These are phyloP conservation scores for Arthrobotrys megalospora DNA, from an alignment of 2,329 filamentous ascomycete genomes.

Conservation along the genomic window DNA sequence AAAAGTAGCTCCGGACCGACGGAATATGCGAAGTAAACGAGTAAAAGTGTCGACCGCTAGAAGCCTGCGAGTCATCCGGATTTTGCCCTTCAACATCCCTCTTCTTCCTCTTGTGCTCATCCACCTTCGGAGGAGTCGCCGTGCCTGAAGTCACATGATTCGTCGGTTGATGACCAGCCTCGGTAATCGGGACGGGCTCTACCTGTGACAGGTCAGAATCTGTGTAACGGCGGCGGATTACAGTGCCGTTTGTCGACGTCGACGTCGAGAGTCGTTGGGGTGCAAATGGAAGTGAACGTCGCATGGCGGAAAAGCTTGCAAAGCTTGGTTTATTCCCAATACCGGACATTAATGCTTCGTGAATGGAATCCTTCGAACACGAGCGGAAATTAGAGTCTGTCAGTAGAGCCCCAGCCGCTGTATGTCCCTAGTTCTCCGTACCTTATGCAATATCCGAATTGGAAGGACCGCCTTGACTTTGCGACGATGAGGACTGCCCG, in stretches of 20 bases:
- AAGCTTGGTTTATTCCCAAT: conserved; percentile 54
- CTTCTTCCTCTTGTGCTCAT: conserved; percentile 9
- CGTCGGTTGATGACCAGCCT: conserved; percentile 16
- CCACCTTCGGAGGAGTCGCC: conserved; percentile 47
- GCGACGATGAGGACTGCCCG: conserved; percentile 44
- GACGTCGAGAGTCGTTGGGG: conserved; percentile 45
- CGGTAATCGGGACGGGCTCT: conserved; percentile 41
- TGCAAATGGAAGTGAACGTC: conserved; percentile 47
- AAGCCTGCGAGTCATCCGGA: conserved; percentile 20
- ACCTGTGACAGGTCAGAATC: conserved; percentile 48
- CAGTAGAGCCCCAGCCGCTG: background rate
- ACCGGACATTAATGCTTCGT: conserved; percentile 56
- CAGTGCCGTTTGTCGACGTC: background rate
- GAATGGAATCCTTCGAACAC: conserved; percentile 39
- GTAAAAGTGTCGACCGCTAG: conserved; percentile 24
- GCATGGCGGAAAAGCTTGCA: conserved; percentile 46
- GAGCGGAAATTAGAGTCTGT: background rate
- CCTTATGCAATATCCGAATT: conserved; percentile 53
- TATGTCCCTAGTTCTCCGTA: conserved; percentile 17
- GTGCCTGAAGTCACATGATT: conserved; percentile 56
- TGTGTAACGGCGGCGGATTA: conserved; percentile 51
- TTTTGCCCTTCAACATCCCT: background rate
- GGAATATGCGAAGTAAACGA: conserved; percentile 42
- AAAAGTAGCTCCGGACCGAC: conserved; percentile 48
- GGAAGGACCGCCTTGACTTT: conserved; percentile 57